Percentiles rank a stretch among this genome's conserved stretches.
phyloP scores from a whole-genome alignment of 306 rosid species.

The Lathyrus tuberosus region DNA sequence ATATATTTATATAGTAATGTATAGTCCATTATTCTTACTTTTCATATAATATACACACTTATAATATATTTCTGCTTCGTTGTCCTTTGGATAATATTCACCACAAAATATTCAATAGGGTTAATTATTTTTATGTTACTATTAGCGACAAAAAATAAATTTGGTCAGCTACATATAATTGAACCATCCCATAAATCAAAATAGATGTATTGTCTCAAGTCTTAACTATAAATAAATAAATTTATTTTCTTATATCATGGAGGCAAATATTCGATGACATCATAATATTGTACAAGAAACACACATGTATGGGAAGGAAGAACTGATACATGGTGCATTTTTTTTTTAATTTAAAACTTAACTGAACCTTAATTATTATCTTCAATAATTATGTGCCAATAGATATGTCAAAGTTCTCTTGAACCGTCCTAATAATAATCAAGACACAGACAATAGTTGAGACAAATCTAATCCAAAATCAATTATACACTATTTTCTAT shows the following conservation, averaged over 20 bases:
- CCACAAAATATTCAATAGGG: slow-evolving; percentile 35
- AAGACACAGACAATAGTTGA: slow-evolving; percentile 55
- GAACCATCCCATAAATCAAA: slow-evolving; percentile 43
- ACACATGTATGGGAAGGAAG: too few species aligned
- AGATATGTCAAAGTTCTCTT: slow-evolving; percentile 36
- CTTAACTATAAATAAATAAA: slow-evolving; percentile 20
- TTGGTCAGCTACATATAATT: slow-evolving; percentile 51
- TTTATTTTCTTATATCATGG: slow-evolving; percentile 33
- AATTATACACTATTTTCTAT: slow-evolving; percentile 38
- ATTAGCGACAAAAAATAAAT: slow-evolving; percentile 35
- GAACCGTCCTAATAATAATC: slow-evolving; percentile 37
- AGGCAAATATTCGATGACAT: slow-evolving; percentile 38
- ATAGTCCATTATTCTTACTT: slow-evolving; percentile 37
- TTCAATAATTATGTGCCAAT: slow-evolving; percentile 24
- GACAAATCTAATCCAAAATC: slow-evolving; percentile 70
- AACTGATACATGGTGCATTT: too few species aligned
- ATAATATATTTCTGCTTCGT: slow-evolving; percentile 63
- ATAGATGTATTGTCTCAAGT: slow-evolving; percentile 37
- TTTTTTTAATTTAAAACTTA: neutral
- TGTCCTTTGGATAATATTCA: slow-evolving; percentile 49
- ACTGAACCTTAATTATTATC: slow-evolving; percentile 6
- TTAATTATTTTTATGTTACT: slow-evolving; percentile 21
- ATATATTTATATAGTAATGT: slow-evolving; percentile 5
- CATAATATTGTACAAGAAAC: too few species aligned
- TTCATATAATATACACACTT: slow-evolving; percentile 36